phyloP scores from a whole-genome alignment of 129 eudicot genomes.

The Lonicera japonica region DNA sequence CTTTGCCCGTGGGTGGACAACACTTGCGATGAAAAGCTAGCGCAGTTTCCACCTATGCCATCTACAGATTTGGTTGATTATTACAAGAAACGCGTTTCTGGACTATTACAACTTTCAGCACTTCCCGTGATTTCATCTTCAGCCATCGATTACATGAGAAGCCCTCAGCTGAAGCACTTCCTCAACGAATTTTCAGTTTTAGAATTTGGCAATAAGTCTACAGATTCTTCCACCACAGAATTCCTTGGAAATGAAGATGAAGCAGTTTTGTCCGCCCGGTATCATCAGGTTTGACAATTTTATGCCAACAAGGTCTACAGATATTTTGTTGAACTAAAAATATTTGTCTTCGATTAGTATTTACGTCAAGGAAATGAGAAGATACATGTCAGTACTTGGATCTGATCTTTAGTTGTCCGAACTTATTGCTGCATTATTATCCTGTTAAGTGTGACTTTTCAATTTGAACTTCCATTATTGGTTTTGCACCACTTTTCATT shows the following conservation, averaged over 20 bases:
- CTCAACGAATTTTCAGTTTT: conserved; percentile 36
- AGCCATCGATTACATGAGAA: conserved; percentile 44
- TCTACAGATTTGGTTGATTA: conserved; percentile 53
- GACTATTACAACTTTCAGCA: conserved; percentile 60
- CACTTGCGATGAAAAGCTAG: conserved; percentile 67
- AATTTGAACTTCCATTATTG: too few relatives aligned
- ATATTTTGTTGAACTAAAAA: background rate
- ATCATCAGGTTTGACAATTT: conserved; percentile 59
- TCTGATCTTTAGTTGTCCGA: background rate
- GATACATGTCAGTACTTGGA: background rate
- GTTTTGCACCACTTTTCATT: too few relatives aligned
- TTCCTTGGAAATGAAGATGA: conserved; percentile 28
- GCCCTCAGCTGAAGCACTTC: conserved; percentile 65
- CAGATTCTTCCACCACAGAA: conserved; percentile 24
- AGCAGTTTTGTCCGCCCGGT: conserved; percentile 34
- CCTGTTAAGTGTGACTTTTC: too few relatives aligned
- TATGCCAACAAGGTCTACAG: conserved; percentile 3
- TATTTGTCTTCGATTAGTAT: background rate
- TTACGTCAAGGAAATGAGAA: background rate
- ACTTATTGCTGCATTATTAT: background rate
- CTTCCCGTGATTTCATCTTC: conserved; percentile 63
- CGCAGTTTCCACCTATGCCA: conserved; percentile 66
- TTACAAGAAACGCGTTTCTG: conserved; percentile 56
- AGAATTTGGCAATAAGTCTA: conserved; percentile 20
- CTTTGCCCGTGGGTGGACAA: conserved; percentile 93